phyloP scores from a whole-genome alignment of 2,329 filamentous ascomycete species.

The Botrytis deweyae region DNA sequence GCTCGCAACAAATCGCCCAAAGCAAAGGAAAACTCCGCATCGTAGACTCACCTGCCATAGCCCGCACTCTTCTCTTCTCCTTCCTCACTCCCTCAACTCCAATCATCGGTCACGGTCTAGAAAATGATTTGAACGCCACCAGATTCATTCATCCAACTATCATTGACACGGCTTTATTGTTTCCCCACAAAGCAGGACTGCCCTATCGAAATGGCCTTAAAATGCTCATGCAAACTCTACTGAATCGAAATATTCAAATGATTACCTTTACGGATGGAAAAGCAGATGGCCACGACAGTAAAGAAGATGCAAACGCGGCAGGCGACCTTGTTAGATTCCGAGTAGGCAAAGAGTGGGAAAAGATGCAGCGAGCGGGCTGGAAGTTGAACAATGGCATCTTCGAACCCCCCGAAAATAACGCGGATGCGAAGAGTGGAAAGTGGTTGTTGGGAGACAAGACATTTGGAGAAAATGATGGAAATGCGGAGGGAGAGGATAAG shows the following conservation, averaged over 20 bases:
- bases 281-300: slow-evolving; percentile 76
- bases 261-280: slow-evolving; percentile 49
- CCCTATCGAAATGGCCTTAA: slow-evolving; percentile 79
- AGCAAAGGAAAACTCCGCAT: slow-evolving; percentile 59
- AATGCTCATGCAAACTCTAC: slow-evolving; percentile 64
- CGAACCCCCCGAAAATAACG: not conserved
- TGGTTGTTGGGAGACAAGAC: not conserved
- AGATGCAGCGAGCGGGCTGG: slow-evolving; percentile 68
- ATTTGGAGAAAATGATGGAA: not conserved
- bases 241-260: slow-evolving; percentile 77
- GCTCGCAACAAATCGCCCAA: slow-evolving; percentile 28
- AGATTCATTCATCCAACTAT: slow-evolving; percentile 82
- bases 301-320: slow-evolving; percentile 85
- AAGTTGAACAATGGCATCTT: slow-evolving; percentile 49
- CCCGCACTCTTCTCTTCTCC: slow-evolving; percentile 74
- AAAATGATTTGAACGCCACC: slow-evolving; percentile 86
- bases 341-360: slow-evolving; percentile 68
- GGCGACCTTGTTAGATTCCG: slow-evolving; percentile 79
- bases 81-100: slow-evolving; percentile 75
- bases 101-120: slow-evolving; percentile 87
- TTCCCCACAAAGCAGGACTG: slow-evolving; percentile 72
- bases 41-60: slow-evolving; percentile 70
- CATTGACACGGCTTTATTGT: slow-evolving; percentile 83
- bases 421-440: not conserved
- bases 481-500: not conserved